These are phyloP conservation scores for Eucalyptus polybractea DNA, from an alignment of 345 rosid species.

Conservation along the genomic window DNA sequence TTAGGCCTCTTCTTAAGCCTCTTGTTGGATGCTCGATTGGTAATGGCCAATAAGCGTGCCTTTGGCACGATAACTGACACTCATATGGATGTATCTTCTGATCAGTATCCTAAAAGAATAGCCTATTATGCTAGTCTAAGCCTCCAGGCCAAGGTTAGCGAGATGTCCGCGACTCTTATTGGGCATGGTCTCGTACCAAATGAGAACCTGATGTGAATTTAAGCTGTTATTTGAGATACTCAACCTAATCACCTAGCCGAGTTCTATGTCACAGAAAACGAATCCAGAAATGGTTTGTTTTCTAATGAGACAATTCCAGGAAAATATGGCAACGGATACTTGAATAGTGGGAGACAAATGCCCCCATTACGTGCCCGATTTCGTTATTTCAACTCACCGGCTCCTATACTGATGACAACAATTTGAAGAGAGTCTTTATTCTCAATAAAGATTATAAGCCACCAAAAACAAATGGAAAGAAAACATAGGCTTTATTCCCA, in stretches of 20 bases:
- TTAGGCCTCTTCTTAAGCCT: not conserved
- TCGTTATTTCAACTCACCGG: not conserved
- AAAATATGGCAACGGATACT: not conserved
- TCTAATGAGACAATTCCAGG: not conserved
- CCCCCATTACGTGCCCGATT: not conserved
- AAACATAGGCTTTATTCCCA: not conserved
- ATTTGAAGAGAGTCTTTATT: not conserved
- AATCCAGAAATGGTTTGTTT: not conserved
- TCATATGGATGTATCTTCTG: no score
- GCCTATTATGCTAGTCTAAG: not conserved
- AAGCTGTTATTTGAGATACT: not conserved
- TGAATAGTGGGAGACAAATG: not conserved
- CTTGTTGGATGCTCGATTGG: not conserved
- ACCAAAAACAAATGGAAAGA: not conserved
- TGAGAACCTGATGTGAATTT: not conserved
- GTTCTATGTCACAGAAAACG: not conserved
- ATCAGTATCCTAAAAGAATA: not conserved
- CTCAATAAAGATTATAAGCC: not conserved
- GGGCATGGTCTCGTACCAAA: not conserved
- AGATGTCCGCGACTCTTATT: not conserved
- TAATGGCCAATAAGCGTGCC: not conserved
- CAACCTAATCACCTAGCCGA: not conserved
- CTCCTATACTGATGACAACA: not conserved
- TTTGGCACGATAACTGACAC: not conserved
- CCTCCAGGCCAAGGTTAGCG: not conserved